phyloP scores from a whole-genome alignment of 2,329 filamentous ascomycete genomes.

The Alternaria sp. region DNA sequence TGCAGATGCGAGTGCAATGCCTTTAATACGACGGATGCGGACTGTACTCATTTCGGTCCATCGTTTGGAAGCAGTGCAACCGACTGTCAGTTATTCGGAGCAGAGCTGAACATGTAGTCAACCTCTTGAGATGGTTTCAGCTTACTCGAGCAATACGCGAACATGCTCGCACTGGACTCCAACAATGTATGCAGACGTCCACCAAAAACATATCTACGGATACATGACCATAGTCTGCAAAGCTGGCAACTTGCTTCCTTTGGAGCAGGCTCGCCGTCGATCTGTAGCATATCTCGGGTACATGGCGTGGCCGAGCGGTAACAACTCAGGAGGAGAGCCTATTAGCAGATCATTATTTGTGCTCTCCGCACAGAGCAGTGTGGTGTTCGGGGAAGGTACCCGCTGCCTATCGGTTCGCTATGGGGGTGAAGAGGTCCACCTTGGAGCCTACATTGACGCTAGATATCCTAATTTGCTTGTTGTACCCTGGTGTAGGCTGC shows the following conservation, averaged over 20 bases:
- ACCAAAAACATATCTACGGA: neutral
- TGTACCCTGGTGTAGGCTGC: neutral
- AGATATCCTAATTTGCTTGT: neutral
- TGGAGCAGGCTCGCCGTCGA: neutral
- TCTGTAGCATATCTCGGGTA: neutral
- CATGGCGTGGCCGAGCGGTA: neutral
- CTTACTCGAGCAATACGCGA: neutral
- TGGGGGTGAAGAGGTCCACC: neutral
- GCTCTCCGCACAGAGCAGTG: neutral
- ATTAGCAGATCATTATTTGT: neutral
- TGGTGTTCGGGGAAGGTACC: neutral
- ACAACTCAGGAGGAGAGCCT: neutral
- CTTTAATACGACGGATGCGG: neutral
- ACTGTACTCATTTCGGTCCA: neutral
- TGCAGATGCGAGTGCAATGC: neutral
- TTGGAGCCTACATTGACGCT: neutral
- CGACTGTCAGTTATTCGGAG: neutral
- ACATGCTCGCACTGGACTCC: neutral
- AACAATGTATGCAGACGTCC: neutral
- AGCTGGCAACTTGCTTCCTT: neutral
- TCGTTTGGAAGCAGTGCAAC: constrained; percentile 2
- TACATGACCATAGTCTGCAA: neutral
- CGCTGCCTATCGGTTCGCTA: neutral
- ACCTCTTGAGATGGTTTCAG: neutral
- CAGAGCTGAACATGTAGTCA: constrained; percentile 3